phyloP scores from a whole-genome alignment of 1,139 yeast species.

The Candida dubliniensis region DNA sequence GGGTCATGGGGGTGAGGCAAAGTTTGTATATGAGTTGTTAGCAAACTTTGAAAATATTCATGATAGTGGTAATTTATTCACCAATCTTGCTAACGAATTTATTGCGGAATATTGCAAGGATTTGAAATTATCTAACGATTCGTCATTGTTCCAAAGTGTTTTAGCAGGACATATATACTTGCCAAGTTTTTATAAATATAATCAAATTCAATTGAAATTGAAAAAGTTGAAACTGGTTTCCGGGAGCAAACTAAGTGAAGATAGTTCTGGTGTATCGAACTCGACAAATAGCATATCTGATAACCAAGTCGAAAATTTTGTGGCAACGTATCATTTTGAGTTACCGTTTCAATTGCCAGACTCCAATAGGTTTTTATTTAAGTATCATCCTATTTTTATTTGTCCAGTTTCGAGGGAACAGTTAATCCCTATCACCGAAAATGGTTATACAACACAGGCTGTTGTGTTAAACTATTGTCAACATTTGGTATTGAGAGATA shows the following conservation, averaged over 20 bases:
- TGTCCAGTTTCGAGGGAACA: conserved; percentile 93
- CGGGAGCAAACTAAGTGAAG: conserved; percentile 21
- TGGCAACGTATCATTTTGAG: conserved; percentile 33
- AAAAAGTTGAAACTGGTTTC: conserved; percentile 25
- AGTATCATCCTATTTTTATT: conserved; percentile 82
- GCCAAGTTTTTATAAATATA: conserved; percentile 70
- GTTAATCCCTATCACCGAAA: conserved; percentile 37
- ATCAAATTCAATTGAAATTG: conserved; percentile 41
- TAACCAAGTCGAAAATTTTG: conserved; percentile 8
- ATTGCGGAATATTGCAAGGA: conserved; percentile 67
- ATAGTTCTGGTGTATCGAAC: conserved; percentile 2
- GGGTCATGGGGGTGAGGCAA: conserved; percentile 22
- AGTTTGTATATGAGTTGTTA: conserved; percentile 44
- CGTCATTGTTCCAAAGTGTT: conserved; percentile 66
- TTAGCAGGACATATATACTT: conserved; percentile 72
- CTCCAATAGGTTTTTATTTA: conserved; percentile 39
- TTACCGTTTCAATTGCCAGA: conserved; percentile 48
- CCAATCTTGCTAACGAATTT: conserved; percentile 49
- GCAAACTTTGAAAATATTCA: conserved; percentile 42
- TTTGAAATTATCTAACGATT: conserved; percentile 64
- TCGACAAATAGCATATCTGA: not conserved
- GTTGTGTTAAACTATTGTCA: conserved; percentile 46
- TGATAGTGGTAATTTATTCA: conserved; percentile 30
- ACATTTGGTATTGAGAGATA: conserved; percentile 46
- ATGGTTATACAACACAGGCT: conserved; percentile 34